A percentile compares a stretch with the other conserved stretches of the same genome.
Evolutionary conservation across 257 asterid species (phyloP).

Genomic region (Avicennia marina): DNA sequence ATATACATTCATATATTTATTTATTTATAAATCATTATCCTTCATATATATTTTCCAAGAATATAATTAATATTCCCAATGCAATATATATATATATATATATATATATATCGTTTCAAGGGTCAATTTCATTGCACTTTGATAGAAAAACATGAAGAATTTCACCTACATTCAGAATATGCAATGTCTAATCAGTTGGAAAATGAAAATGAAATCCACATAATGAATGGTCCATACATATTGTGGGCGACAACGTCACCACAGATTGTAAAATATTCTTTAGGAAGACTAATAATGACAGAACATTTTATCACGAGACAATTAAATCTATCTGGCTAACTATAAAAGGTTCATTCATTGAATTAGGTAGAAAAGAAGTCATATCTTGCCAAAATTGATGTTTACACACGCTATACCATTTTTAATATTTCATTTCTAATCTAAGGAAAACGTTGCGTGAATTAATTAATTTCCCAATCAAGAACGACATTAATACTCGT

Average conservation of each 20-base stretch:
- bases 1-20: too few species aligned
- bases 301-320: slow-evolving; percentile 1
- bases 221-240: not conserved
- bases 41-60: not conserved
- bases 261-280: not conserved
- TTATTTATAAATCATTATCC: too few species aligned
- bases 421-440: not conserved
- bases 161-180: not conserved
- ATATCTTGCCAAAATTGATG: slow-evolving; percentile 8
- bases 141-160: slow-evolving; percentile 1
- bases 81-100: not conserved
- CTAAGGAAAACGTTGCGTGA: not conserved
- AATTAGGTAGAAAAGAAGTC: not conserved
- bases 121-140: slow-evolving; percentile 2
- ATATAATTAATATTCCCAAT: not conserved
- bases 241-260: not conserved
- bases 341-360: too few species aligned
- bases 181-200: slow-evolving; percentile 9
- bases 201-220: not conserved
- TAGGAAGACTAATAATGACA: not conserved
- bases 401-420: not conserved
- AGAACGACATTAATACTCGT: not conserved
- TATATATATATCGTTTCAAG: too few species aligned
- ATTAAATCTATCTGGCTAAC: slow-evolving; percentile 8
- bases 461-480: not conserved